These are phyloP conservation scores for Schrenkiella parvula DNA, from an alignment of 345 rosid species.

Conservation along the genomic window DNA sequence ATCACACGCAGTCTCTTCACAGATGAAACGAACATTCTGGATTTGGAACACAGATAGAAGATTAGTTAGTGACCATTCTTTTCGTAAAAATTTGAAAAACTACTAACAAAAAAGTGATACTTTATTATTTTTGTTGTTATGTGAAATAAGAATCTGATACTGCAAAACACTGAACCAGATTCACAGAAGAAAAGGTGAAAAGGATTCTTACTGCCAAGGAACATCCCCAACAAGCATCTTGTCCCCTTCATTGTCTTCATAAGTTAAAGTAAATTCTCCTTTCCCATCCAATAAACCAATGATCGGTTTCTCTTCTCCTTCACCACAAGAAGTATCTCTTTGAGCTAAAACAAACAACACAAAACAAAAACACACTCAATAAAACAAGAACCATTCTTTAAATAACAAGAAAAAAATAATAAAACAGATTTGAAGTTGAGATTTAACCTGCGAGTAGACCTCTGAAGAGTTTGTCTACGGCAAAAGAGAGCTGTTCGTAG, in stretches of 20 bases:
- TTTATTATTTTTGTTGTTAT: slow-evolving; percentile 21
- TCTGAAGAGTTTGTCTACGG: slow-evolving; percentile 93
- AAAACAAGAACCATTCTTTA: not conserved
- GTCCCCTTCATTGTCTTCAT: slow-evolving; percentile 99
- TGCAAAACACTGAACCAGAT: slow-evolving; percentile 41
- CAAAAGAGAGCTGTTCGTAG: slow-evolving; percentile 76
- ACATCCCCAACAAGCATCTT: slow-evolving; percentile 99
- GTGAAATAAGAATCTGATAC: slow-evolving; percentile 27
- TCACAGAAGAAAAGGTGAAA: slow-evolving; percentile 19
- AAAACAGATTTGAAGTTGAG: not conserved
- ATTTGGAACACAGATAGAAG: slow-evolving; percentile 29
- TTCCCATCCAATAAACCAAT: slow-evolving; percentile 70
- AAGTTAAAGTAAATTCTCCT: slow-evolving; percentile 94
- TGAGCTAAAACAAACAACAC: slow-evolving; percentile 48
- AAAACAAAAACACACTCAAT: not conserved
- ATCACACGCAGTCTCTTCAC: slow-evolving; percentile 94
- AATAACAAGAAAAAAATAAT: not conserved
- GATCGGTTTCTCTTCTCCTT: slow-evolving; percentile 64
- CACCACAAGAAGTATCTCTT: slow-evolving; percentile 60
- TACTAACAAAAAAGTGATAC: not conserved
- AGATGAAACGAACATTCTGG: slow-evolving; percentile 82
- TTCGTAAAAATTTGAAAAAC: not conserved
- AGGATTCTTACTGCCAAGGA: slow-evolving; percentile 96
- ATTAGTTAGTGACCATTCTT: slow-evolving; percentile 7
- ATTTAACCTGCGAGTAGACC: slow-evolving; percentile 80